These are phyloP conservation scores for Penicillium sp. DNA, from an alignment of 2,329 filamentous ascomycete species.

Conservation along the genomic window DNA sequence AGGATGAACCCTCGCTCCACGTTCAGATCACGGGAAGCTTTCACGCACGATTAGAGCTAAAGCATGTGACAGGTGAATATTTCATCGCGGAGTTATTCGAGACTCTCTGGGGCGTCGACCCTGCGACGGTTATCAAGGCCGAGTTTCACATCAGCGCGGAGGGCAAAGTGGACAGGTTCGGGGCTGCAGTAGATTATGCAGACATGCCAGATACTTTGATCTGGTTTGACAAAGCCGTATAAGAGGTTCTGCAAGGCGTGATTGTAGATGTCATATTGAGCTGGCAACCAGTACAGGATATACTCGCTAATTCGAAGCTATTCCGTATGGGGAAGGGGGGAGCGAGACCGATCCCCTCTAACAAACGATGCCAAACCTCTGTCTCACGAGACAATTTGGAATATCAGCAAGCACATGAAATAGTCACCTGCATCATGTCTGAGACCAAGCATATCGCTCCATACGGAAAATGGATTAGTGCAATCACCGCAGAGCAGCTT, in stretches of 20 bases:
- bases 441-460: slow-evolving; percentile 23
- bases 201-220: neutral
- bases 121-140: neutral
- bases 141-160: slow-evolving; percentile 24
- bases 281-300: neutral
- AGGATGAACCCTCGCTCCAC: neutral
- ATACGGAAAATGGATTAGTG: slow-evolving; percentile 47
- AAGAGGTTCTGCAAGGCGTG: neutral
- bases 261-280: neutral
- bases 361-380: neutral
- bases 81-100: slow-evolving; percentile 23
- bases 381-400: no score
- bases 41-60: slow-evolving; percentile 9
- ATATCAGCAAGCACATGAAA: neutral
- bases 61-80: slow-evolving; percentile 28
- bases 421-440: neutral
- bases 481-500: slow-evolving; percentile 42
- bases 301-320: neutral
- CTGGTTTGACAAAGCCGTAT: neutral
- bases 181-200: neutral
- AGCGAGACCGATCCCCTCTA: neutral
- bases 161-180: slow-evolving; percentile 17
- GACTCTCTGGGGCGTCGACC: neutral
- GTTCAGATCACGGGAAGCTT: slow-evolving; percentile 20
- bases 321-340: neutral